Evolutionary conservation across 768 basidiomycete species (phyloP), one percentile per base, ranked within the genome.

Genomic region (Tubosaeta brunneosetosa): DNA sequence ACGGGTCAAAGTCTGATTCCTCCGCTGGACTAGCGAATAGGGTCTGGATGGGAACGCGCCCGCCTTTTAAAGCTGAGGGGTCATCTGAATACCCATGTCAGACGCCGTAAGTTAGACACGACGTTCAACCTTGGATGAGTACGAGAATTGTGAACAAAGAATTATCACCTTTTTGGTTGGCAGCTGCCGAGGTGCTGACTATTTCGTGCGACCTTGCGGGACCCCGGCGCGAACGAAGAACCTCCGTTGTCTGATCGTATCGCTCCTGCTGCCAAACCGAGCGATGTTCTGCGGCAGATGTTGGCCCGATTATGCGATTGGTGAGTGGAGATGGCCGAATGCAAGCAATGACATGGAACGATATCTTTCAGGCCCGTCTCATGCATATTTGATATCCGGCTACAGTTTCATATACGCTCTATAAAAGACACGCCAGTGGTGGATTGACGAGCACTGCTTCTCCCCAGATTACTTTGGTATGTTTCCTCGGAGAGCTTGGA

Each of bases 401-500:
- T 34, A 17, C 22, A 32, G 14, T 48, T 49, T 44, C 45, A 48
- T 26, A 49, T 32, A 14, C 32, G n/a, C 44, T 46, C 40, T 44
- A 43, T 17, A 25, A 33, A 46, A 37, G 16, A 16, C 31, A 62
- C 44, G 49, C 22, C 22, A 22, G 22, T 22, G 22, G 22, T 22
- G 22, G 22, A 22, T 22, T 22, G 22, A 22, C 22, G 22, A 22
- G 22, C 22, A 22, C 3, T 22, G 7, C 13, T 41, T 54, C 41
- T 46, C 13, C 41, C 40, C 47, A 52, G 49, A 58, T 52, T 55
- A 43, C 27, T 11, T 17, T 16, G 16, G 29, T 47, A 33, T 32
- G 31, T 46, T 33, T 17, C 61, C 61, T 63, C 61, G 63, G 61
- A 62, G 44, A 65, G 53, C 26, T 31, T 32, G 22, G 26, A 33